Evolutionary conservation across 1,284 basidiomycete genomes (phyloP).

Genomic region (Apiotrichum domesticum): DNA sequence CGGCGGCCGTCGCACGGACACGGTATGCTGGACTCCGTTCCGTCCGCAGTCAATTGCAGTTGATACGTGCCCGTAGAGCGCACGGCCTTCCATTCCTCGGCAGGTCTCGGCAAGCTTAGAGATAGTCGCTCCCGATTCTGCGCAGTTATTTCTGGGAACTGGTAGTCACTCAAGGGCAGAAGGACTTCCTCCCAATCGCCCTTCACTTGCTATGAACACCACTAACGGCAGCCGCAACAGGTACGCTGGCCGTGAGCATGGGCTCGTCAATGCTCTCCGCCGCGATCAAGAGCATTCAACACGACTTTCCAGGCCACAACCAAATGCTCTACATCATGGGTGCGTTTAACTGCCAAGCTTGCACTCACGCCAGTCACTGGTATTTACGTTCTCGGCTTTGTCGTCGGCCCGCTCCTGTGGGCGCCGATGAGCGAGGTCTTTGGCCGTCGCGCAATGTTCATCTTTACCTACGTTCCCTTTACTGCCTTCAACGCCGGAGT

Average conservation of each 20-base stretch:
- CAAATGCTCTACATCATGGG: slow-evolving; percentile 24
- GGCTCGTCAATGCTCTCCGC: slow-evolving; percentile 26
- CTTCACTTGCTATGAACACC: too few relatives aligned
- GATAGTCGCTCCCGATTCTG: too few relatives aligned
- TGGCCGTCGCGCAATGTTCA: slow-evolving; percentile 43
- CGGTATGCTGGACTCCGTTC: too few relatives aligned
- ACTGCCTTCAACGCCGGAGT: slow-evolving; percentile 48
- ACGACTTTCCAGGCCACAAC: slow-evolving; percentile 22
- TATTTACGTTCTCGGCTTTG: slow-evolving; percentile 19
- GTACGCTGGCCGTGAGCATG: slow-evolving; percentile 22
- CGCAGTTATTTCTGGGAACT: too few relatives aligned
- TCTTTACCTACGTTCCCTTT: slow-evolving; percentile 45
- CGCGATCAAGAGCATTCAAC: slow-evolving; percentile 19
- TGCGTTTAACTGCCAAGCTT: neutral
- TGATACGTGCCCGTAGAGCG: too few relatives aligned
- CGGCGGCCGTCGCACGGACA: too few relatives aligned
- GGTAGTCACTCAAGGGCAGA: too few relatives aligned
- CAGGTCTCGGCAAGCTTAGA: too few relatives aligned
- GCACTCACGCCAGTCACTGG: slow-evolving; percentile 8
- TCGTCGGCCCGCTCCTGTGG: slow-evolving; percentile 24
- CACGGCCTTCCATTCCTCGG: too few relatives aligned
- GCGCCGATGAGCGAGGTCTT: slow-evolving; percentile 33
- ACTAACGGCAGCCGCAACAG: slow-evolving; percentile 12
- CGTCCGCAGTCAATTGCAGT: too few relatives aligned
- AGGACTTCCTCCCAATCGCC: too few relatives aligned